Percentiles rank a stretch among this genome's conserved stretches.
phyloP scores from a whole-genome alignment of 495 filamentous ascomycete genomes.

The Daldinia concentrica region DNA sequence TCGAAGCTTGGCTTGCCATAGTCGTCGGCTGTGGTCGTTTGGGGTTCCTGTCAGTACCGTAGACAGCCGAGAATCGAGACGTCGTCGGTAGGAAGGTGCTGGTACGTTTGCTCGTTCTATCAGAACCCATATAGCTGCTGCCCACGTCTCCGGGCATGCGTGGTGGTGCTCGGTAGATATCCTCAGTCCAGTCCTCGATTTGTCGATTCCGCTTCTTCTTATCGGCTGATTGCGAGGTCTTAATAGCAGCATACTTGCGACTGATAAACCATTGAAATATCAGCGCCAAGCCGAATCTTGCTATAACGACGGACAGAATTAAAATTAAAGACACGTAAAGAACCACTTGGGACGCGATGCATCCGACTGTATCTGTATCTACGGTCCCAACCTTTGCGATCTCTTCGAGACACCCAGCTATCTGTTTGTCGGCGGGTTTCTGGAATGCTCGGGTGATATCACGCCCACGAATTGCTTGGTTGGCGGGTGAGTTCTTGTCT shows the following conservation, averaged over 20 bases:
- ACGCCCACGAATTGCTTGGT: slow-evolving; percentile 79
- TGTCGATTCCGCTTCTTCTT: slow-evolving; percentile 84
- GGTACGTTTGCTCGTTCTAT: slow-evolving; percentile 79
- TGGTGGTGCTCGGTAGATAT: slow-evolving; percentile 91
- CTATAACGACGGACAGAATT: slow-evolving; percentile 87
- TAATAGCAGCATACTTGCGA: slow-evolving; percentile 79
- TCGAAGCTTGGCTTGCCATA: slow-evolving; percentile 94
- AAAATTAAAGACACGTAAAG: slow-evolving; percentile 93
- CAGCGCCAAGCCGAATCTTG: slow-evolving; percentile 90
- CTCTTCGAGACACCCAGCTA: slow-evolving; percentile 86
- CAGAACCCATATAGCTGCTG: slow-evolving; percentile 65
- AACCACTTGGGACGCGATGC: slow-evolving; percentile 96
- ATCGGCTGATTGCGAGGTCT: slow-evolving; percentile 74
- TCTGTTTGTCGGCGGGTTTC: slow-evolving; percentile 74
- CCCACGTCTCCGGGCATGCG: slow-evolving; percentile 75
- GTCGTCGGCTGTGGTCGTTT: slow-evolving; percentile 75
- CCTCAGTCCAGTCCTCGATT: slow-evolving; percentile 98
- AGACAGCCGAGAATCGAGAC: slow-evolving; percentile 94
- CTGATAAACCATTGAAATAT: slow-evolving; percentile 96
- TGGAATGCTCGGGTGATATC: slow-evolving; percentile 92
- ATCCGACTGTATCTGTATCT: slow-evolving; percentile 95
- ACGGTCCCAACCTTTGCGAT: slow-evolving; percentile 96
- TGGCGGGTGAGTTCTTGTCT: slow-evolving; percentile 57
- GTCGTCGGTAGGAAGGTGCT: slow-evolving; percentile 84
- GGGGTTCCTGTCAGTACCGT: slow-evolving; percentile 69